phyloP scores from a whole-genome alignment of 148 eudicot genomes.

The Suaeda aralocaspica region DNA sequence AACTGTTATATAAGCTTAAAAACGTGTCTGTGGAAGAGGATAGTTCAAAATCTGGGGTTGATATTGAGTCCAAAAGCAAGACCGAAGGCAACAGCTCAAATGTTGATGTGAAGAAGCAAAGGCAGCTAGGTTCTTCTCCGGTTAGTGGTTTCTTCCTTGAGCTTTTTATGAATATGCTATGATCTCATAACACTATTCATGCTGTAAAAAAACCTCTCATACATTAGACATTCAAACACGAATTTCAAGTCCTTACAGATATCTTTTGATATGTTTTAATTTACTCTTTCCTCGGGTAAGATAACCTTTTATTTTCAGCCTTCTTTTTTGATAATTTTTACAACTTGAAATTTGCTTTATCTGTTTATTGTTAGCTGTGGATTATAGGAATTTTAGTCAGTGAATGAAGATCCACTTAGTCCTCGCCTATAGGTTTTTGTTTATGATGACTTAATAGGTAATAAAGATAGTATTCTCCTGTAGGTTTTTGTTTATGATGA shows the following conservation, averaged over 20 bases:
- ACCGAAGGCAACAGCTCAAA: constrained; percentile 6
- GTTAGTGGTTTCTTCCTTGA: constrained; percentile 17
- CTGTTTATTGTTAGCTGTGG: not conserved
- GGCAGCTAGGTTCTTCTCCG: constrained; percentile 21
- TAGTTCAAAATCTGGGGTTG: not conserved
- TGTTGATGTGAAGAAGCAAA: constrained; percentile 22
- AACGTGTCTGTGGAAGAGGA: constrained; percentile 8
- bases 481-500: not conserved
- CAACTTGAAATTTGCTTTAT: not conserved
- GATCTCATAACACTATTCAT: not conserved
- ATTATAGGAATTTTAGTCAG: not conserved
- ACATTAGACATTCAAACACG: not conserved
- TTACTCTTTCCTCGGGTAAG: not conserved
- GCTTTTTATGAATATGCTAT: not conserved
- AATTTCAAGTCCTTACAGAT: not conserved
- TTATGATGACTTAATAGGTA: not conserved
- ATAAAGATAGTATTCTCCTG: no score
- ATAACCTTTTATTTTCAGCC: no score
- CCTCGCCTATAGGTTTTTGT: not conserved
- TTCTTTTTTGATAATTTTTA: not conserved
- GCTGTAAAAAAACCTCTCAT: not conserved
- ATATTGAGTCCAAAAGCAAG: not conserved
- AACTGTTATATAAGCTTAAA: constrained; percentile 13
- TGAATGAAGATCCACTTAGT: not conserved
- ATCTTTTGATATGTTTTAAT: not conserved